Evolutionary conservation across 306 rosid genomes (phyloP), one percentile per base, ranked within the genome.

Genomic region (Vigna mungo): DNA sequence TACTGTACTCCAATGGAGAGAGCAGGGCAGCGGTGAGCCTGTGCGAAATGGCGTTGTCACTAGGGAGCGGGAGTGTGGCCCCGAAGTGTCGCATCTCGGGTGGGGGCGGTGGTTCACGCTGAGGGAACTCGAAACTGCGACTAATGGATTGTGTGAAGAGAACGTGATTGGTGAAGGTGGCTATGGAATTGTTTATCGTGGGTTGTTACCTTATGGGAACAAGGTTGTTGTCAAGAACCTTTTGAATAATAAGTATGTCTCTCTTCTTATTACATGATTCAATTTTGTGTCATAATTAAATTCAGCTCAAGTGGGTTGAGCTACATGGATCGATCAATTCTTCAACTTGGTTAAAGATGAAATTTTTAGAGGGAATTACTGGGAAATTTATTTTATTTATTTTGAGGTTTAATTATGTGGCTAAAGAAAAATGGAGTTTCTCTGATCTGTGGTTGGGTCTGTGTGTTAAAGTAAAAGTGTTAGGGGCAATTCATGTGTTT

Each of bases 161-260:
- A 96, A 88, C 78, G 99, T 96, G 67, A 87, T 96, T 59, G 99
- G 99, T 0, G 98, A 96, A 87, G 99, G 99, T 49, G 99, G 99
- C 1, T 96, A 96, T 83, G 98, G 99, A 66, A 91, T 96, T 27
- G 99, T 96, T 2, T 96, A 92, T 30, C 69, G 83, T 41, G 98
- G 99, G 1, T 27, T 89, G 52, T 89, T 96, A 21, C 52, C 76
- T 75, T 98, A 96, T 48, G 97, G 97, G 1, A 88, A 90, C 60
- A 85, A 64, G 56, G 73, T 96, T 64, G 99, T 98, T 18, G 92
- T 96, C 7, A 96, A 96, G 90, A 96, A 96, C 64, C 95, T 96
- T 58, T 85, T 96, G 90, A 96, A 96, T 81, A 96, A 96, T 85
- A 88, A 91, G 99, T 96, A 84, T 56, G 67, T 67, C 12, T 23